Evolutionary conservation across 129 eudicot species (phyloP).

Genomic region (Flaveria ramosissima): DNA sequence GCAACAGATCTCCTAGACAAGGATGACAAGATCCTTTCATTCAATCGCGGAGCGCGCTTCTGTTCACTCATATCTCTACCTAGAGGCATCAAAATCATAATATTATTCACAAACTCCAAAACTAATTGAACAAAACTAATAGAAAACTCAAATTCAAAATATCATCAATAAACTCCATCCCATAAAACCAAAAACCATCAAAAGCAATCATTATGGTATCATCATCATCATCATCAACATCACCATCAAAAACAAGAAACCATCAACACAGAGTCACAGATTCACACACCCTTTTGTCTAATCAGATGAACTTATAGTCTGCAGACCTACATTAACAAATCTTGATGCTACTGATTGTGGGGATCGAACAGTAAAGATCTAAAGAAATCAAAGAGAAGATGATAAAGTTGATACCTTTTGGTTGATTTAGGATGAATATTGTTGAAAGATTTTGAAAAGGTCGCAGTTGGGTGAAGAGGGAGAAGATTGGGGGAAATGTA

Average conservation of each 20-base stretch:
- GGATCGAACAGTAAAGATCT: conserved; percentile 10
- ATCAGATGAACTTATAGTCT: conserved; percentile 2
- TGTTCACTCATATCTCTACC: conserved; percentile 42
- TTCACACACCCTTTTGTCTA: conserved; percentile 7
- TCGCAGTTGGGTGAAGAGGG: not conserved
- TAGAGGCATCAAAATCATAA: not conserved
- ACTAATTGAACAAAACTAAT: not conserved
- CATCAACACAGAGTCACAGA: not conserved
- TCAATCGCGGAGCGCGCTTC: conserved; percentile 44
- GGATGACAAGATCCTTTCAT: conserved; percentile 55
- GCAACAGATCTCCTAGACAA: conserved; percentile 53
- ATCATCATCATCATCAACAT: not conserved
- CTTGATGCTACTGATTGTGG: not conserved
- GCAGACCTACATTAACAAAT: not conserved
- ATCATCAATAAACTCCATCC: too few relatives aligned
- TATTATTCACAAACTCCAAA: not conserved
- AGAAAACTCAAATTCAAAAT: too few relatives aligned
- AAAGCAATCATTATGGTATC: not conserved
- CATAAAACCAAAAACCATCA: not conserved
- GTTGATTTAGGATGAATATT: not conserved
- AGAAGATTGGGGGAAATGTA: not conserved
- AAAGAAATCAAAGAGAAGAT: not conserved
- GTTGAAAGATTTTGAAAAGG: conserved; percentile 19
- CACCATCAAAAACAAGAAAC: not conserved
- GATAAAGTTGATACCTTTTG: conserved; percentile 29